Percentiles rank a stretch among this genome's conserved stretches.
These are phyloP conservation scores for Volvox reticuliferus DNA, from an alignment of 139 green algal species.

Conservation along the genomic window DNA sequence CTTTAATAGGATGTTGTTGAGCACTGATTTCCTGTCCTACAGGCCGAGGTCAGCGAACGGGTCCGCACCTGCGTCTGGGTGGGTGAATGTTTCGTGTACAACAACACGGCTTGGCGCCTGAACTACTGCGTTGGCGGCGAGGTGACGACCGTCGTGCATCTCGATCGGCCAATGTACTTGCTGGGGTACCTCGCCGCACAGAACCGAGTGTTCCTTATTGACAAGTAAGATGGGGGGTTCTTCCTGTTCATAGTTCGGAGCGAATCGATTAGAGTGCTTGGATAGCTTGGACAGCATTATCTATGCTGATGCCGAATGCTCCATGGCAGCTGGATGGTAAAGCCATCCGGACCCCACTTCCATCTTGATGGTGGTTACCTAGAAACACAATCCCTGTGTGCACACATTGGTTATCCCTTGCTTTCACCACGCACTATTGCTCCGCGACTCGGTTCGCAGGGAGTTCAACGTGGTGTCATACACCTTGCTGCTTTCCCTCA, in stretches of 20 bases:
- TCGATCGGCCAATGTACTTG: conserved; percentile 98
- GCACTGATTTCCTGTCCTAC: background rate
- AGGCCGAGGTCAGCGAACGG: conserved; percentile 56
- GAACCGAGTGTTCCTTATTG: conserved; percentile 94
- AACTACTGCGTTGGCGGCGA: conserved; percentile 98
- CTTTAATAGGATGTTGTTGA: no score
- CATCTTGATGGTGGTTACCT: no score
- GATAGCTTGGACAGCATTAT: no score
- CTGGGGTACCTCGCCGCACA: conserved; percentile 96
- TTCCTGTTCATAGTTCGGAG: no score
- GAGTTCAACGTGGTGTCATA: conserved; percentile 87
- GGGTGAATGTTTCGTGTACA: conserved; percentile 99
- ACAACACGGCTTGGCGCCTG: conserved; percentile 95
- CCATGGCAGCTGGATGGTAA: no score
- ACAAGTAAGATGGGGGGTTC: conserved; percentile 71
- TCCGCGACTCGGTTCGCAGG: conserved; percentile 33
- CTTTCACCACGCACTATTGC: no score
- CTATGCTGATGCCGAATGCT: no score
- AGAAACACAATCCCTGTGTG: no score
- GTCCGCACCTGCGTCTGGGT: conserved; percentile 74
- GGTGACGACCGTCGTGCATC: conserved; percentile 96
- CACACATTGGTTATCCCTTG: no score
- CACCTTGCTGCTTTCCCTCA: conserved; percentile 94
- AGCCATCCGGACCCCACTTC: no score
- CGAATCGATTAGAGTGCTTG: no score